Evolutionary conservation across 805 yeast genomes (phyloP).

Genomic region (Candida multigemmis): DNA sequence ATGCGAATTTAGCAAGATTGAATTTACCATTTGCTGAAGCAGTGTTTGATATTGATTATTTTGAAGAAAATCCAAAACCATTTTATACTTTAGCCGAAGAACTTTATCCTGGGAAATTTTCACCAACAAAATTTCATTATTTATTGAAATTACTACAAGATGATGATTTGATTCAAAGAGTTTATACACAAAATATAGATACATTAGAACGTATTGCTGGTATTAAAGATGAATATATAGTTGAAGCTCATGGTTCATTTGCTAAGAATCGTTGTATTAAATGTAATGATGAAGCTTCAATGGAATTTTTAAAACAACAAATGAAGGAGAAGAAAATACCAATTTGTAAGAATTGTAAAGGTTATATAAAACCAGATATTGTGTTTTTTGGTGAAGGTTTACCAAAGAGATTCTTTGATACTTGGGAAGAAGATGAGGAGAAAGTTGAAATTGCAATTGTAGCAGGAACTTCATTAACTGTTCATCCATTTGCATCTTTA

Average conservation of each 20-base stretch:
- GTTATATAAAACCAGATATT: conserved; percentile 85
- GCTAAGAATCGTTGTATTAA: conserved; percentile 77
- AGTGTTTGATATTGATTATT: conserved; percentile 83
- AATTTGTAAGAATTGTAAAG: conserved; percentile 55
- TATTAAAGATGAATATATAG: conserved; percentile 48
- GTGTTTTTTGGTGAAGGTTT: conserved; percentile 90
- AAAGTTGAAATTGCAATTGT: conserved; percentile 66
- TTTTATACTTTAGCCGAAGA: conserved; percentile 80
- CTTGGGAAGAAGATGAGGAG: conserved; percentile 51
- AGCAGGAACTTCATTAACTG: conserved; percentile 89
- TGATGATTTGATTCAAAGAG: conserved; percentile 50
- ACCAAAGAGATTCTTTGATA: conserved; percentile 59
- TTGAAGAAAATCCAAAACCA: conserved; percentile 67
- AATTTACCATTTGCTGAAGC: conserved; percentile 91
- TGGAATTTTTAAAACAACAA: conserved; percentile 32
- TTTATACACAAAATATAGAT: conserved; percentile 91
- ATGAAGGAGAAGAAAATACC: conserved; percentile 39
- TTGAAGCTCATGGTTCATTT: conserved; percentile 96
- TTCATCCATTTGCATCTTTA: conserved; percentile 80
- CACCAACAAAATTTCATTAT: conserved; percentile 76
- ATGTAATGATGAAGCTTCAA: conserved; percentile 49
- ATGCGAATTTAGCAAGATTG: conserved; percentile 65
- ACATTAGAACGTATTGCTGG: conserved; percentile 86
- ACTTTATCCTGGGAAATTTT: conserved; percentile 78
- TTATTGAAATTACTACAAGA: conserved; percentile 62